Evolutionary conservation across 2,329 filamentous ascomycete genomes (phyloP), one percentile per base, ranked within the genome.

Genomic region (Aspergillus sojae): DNA sequence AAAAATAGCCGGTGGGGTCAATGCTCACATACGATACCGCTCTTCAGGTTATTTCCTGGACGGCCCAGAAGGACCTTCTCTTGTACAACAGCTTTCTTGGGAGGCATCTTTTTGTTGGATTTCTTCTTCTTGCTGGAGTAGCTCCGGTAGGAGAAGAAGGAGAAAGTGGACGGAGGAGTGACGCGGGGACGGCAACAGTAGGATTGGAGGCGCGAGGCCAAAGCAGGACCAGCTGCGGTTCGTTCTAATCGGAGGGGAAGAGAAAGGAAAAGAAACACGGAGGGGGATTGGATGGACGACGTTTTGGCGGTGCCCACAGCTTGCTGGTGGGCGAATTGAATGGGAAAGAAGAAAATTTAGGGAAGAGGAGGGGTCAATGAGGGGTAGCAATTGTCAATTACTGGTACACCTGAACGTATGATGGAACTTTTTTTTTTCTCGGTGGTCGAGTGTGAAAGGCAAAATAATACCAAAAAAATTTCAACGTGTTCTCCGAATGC

Each of bases 1-100:
- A 71, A 69, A 70, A 66, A 60, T 67, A 67, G 57, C 57, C 61
- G 68, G 76, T 72, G 69, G 73, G 72, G 72, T 67, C 78, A 79
- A 73, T 78, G 80, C 88, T 82, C 86, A 96, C 95, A 89, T 87
- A 89, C 87, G 83, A 99, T 99, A 84, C 95, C 96, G 85, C 93
- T 97, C 89, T 98, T 99, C 82, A 99, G 82, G 84, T 89, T 98
- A 88, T 99, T 99, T 77, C 95, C 95, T 70, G 95, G 95, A 79
- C 95, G 88, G 81, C 95, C 95, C 81, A 99, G 87, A 73, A 95
- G 89, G 81, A 98, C 87, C 89, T 98, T 98, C 87, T 98, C 92
- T 86, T 97, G 91, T 75, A 92, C 89, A 74, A 89, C 90, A 60
- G 83, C 84, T 84, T 98, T 98, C 88, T 99, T 99, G 80, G 95